Percentiles rank a stretch among this genome's conserved stretches.
Evolutionary conservation across 2,329 filamentous ascomycete genomes (phyloP).

Genomic region (Colletotrichum graminicola): DNA sequence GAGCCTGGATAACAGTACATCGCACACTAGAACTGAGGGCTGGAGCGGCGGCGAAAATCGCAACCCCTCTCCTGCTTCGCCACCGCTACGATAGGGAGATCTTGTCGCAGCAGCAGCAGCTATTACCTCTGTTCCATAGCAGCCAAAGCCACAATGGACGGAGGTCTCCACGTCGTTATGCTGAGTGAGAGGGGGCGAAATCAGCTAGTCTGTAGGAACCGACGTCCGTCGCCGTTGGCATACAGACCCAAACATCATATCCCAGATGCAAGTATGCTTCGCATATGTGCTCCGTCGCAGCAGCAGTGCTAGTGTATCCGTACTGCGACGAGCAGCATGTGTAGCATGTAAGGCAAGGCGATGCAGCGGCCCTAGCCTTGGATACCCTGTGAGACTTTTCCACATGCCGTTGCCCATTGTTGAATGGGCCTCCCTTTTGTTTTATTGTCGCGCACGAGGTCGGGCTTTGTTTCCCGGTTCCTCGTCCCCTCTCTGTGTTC

Average conservation of each 20-base stretch:
- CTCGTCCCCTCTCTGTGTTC: conserved; percentile 1
- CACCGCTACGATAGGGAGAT: conserved; percentile 11
- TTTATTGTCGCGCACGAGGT: conserved; percentile 1
- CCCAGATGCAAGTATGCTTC: conserved; percentile 57
- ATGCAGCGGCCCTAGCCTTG: conserved; percentile 40
- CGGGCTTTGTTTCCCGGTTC: conserved; percentile 19
- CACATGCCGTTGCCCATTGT: conserved; percentile 30
- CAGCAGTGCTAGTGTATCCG: conserved; percentile 40
- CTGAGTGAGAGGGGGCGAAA: neutral
- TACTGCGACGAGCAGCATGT: conserved; percentile 17
- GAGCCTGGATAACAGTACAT: neutral
- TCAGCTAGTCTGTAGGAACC: neutral
- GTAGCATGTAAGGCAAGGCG: conserved; percentile 33
- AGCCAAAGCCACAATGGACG: neutral
- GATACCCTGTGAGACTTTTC: conserved; percentile 24
- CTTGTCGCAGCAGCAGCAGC: neutral
- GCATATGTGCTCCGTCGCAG: conserved; percentile 50
- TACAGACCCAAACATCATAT: conserved; percentile 13
- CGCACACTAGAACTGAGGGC: conserved; percentile 1
- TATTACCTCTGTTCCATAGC: neutral
- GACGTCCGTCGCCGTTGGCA: conserved; percentile 11
- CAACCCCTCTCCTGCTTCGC: conserved; percentile 6
- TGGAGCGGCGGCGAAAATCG: conserved; percentile 9
- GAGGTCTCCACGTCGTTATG: neutral
- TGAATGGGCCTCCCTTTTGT: conserved; percentile 7